Base-by-base conservation (phyloP, 371 early-diverging fungal genomes). In the Vairimorpha ceranae region DNA sequence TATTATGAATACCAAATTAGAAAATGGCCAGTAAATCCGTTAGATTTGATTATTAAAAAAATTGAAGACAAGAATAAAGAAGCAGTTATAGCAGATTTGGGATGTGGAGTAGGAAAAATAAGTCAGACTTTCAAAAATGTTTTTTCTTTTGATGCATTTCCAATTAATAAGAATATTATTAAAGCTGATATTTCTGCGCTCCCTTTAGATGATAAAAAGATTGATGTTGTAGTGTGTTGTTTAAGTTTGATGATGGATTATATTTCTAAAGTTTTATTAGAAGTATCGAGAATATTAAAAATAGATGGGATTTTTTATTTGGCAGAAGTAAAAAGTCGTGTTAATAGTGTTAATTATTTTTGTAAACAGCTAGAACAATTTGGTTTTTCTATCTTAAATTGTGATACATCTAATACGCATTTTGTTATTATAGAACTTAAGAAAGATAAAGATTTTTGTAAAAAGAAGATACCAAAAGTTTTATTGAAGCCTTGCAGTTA, bases 191-290 rank as follows among this genome's bases (percentile, higher is more conserved):
- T 97, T 68, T 86, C 90, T 8, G 70, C 83, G 79, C 76, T 89
- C 35, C 95, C 95, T 12, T 67, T 95, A 45, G 80, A 86, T 35
- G 85, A 87, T 30, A 83, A 77, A 12, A 76, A 85, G 1, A 90
- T 89, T 0, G 96, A 98, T 83, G 87, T 94, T 6, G 92, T 87
- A 12, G 87, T 98, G 8, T 94, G 93, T 78, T 93, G 92, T 72
- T 85, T 98, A 60, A 89, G 93, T 32, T 83, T 98, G 75, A 98
- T 98, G 99, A 94, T 93, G 17, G 91, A 91, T 0, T 90, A 98
- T 79, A 93, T 89, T 83, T 69, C 90, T 60, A 90, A 90, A 80
- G 92, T 93, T 79, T 77, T 94, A 46, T 85, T 83, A 65, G 99
- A 97, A 82, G 93, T 93, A 0, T 85, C 88, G 70, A 86, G 97